Conservation (phyloP, 2,329 filamentous ascomycete species). For the Nothophoma quercina region DNA sequence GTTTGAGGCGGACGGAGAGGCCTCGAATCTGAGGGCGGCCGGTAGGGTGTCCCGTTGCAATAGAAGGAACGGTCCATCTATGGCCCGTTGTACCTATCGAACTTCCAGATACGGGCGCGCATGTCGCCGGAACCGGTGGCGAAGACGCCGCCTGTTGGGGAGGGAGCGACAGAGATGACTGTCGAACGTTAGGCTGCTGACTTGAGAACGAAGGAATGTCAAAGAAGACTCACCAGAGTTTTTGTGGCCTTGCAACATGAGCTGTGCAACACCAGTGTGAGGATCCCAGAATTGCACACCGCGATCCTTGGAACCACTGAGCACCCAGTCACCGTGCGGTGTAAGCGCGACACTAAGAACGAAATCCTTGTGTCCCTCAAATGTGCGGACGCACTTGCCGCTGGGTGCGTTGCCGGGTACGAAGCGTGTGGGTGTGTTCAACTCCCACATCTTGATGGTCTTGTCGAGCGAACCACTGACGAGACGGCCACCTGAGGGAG, state of each 20-base stretch:
- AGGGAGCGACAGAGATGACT: constrained; percentile 97
- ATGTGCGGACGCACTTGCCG: constrained; percentile 94
- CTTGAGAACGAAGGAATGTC: background rate
- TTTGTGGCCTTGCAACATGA: constrained; percentile 99
- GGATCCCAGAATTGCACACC: constrained; percentile 99
- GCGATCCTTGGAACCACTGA: constrained; percentile 95
- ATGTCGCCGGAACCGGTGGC: constrained; percentile 97
- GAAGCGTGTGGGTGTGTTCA: constrained; percentile 74
- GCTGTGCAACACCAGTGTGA: constrained; percentile 87
- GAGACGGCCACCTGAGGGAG: constrained; percentile 88
- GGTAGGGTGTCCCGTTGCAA: too few relatives aligned
- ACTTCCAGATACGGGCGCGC: constrained; percentile 95
- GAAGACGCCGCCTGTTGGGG: constrained; percentile 85
- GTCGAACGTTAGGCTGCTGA: constrained; percentile 26
- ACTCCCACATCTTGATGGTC: constrained; percentile 99
- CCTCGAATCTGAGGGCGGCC: background rate
- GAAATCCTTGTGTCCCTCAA: constrained; percentile 98
- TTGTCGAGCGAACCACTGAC: constrained; percentile 96
- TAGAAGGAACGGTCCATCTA: constrained; percentile 26
- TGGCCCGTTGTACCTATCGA: constrained; percentile 45
- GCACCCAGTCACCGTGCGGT: constrained; percentile 92
- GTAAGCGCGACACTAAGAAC: constrained; percentile 95
- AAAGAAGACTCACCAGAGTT: constrained; percentile 73
- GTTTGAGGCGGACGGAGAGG: too few relatives aligned
- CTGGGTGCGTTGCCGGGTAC: constrained; percentile 76